Conservation (phyloP, 768 basidiomycete genomes). For the Mycena filopes region DNA sequence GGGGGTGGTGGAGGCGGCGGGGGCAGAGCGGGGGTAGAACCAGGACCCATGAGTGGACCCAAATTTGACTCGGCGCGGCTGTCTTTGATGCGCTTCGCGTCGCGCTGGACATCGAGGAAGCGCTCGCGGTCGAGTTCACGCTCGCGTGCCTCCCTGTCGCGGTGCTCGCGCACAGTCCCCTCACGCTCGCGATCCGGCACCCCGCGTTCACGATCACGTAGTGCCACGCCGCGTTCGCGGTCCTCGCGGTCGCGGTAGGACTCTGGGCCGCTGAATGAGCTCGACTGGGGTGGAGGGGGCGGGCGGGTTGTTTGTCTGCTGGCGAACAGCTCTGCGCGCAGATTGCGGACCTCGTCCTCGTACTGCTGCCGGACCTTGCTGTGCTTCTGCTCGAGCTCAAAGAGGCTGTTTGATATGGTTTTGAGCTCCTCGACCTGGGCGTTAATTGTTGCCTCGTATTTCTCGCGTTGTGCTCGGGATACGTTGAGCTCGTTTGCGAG, state of each 20-base stretch:
- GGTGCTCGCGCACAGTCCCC: constrained; percentile 35
- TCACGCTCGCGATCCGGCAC: constrained; percentile 48
- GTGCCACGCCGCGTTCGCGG: constrained; percentile 23
- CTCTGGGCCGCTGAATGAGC: constrained; percentile 1
- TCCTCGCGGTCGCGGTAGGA: constrained; percentile 26
- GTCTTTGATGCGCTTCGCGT: constrained; percentile 68
- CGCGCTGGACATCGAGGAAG: constrained; percentile 53
- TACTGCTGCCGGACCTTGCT: constrained; percentile 86
- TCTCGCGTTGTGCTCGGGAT: constrained; percentile 21
- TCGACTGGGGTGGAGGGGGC: neutral
- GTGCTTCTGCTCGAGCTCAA: constrained; percentile 91
- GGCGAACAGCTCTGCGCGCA: constrained; percentile 76
- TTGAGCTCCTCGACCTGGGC: constrained; percentile 91
- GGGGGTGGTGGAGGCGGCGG: constrained; percentile 14
- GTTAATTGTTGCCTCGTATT: constrained; percentile 58
- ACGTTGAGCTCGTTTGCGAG: constrained; percentile 20
- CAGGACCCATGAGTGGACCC: constrained; percentile 27
- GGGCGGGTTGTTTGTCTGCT: constrained; percentile 46
- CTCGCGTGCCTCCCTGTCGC: constrained; percentile 22
- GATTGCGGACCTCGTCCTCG: constrained; percentile 81
- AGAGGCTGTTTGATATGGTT: constrained; percentile 87
- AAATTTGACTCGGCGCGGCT: constrained; percentile 46
- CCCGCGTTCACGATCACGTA: constrained; percentile 37
- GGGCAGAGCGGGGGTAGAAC: constrained; percentile 24
- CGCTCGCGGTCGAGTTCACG: constrained; percentile 47